A percentile compares a stretch with the other conserved stretches of the same genome.
These are phyloP conservation scores for Penicillium frequentans DNA, from an alignment of 2,329 filamentous ascomycete species.

Conservation along the genomic window DNA sequence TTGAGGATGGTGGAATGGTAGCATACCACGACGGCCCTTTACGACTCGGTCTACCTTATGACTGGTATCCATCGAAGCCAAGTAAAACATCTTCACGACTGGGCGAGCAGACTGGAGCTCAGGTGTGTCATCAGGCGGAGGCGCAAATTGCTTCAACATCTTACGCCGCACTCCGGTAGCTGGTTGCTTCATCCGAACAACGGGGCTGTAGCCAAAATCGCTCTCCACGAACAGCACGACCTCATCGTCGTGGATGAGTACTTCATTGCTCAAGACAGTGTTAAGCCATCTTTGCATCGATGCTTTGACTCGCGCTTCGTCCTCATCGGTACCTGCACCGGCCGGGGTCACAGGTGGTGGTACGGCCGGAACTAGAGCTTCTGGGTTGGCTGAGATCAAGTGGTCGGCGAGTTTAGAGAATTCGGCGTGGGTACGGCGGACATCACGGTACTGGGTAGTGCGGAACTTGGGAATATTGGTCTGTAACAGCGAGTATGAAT, in stretches of 20 bases:
- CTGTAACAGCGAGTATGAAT: constrained; percentile 48
- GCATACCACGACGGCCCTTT: constrained; percentile 81
- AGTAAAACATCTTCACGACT: constrained; percentile 90
- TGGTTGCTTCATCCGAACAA: constrained; percentile 93
- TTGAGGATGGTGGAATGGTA: neutral
- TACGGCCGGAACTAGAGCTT: constrained; percentile 89
- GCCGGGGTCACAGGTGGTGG: constrained; percentile 93
- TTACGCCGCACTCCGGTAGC: constrained; percentile 93
- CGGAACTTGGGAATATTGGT: constrained; percentile 98
- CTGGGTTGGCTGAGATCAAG: constrained; percentile 94
- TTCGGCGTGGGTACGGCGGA: constrained; percentile 91
- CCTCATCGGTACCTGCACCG: constrained; percentile 92
- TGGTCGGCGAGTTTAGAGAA: constrained; percentile 96
- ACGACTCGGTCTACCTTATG: constrained; percentile 96
- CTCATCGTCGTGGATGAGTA: constrained; percentile 92
- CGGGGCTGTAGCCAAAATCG: constrained; percentile 95
- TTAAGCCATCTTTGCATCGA: constrained; percentile 94
- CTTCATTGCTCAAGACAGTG: constrained; percentile 85
- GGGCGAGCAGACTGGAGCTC: constrained; percentile 89
- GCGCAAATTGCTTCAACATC: constrained; percentile 96
- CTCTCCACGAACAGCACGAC: constrained; percentile 99
- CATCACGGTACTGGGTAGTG: constrained; percentile 96
- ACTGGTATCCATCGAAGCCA: constrained; percentile 93
- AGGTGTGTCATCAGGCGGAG: constrained; percentile 93
- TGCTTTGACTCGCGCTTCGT: constrained; percentile 84